phyloP scores from a whole-genome alignment of 1,284 basidiomycete genomes.

The Cryptococcus maquisensis region DNA sequence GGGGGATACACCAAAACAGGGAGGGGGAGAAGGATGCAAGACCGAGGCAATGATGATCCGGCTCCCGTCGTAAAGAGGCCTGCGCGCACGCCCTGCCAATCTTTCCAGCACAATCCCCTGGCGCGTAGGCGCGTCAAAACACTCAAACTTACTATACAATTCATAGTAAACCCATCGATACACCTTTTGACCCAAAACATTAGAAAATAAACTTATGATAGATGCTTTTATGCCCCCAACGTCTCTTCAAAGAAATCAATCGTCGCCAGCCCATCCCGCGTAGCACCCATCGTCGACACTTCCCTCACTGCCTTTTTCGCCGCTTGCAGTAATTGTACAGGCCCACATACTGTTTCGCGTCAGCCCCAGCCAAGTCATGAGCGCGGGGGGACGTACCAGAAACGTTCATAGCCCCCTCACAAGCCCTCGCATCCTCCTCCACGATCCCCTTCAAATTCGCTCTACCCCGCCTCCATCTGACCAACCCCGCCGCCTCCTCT shows the following conservation, averaged over 20 bases:
- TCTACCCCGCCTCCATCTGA: constrained; percentile 13
- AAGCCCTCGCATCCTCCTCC: constrained; percentile 6
- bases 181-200: no score
- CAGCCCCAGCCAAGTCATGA: background rate
- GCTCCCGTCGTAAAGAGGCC: no score
- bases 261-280: constrained; percentile 16
- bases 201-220: no score
- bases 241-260: constrained; percentile 29
- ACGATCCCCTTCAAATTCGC: constrained; percentile 19
- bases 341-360: constrained; percentile 23
- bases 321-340: constrained; percentile 16
- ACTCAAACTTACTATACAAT: no score
- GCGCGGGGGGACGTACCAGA: constrained; percentile 7
- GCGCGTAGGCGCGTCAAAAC: no score
- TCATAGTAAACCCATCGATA: no score
- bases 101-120: no score
- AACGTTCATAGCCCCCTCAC: constrained; percentile 14
- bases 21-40: no score
- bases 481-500: no score
- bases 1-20: no score
- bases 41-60: no score
- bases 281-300: constrained; percentile 11
- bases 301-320: constrained; percentile 16
- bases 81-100: no score
- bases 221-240: constrained; percentile 20